These are phyloP conservation scores for Stramenopiles sp. DNA, from an alignment of 352 stramenopile species.

Conservation along the genomic window DNA sequence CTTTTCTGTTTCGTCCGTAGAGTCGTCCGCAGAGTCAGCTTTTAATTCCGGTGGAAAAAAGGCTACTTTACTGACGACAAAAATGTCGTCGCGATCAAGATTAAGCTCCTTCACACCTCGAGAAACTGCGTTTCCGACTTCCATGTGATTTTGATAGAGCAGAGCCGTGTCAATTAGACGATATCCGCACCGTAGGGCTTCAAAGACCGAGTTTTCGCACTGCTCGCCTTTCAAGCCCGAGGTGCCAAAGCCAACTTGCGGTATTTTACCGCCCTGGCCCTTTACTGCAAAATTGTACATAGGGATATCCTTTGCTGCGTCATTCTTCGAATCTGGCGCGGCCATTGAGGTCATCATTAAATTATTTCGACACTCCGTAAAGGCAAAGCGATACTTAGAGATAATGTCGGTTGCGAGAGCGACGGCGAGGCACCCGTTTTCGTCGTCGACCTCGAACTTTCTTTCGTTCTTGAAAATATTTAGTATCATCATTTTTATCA, in stretches of 20 bases:
- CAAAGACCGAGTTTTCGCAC: not conserved
- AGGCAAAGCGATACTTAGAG: no score
- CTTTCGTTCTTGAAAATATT: no score
- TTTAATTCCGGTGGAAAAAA: constrained; percentile 4
- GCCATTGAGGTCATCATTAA: no score
- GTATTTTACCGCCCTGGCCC: constrained; percentile 4
- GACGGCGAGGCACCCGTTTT: no score
- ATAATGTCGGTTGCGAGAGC: no score
- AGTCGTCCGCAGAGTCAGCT: not conserved
- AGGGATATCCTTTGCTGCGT: no score
- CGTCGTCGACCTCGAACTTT: no score
- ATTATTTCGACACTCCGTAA: no score
- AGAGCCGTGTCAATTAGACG: constrained; percentile 64
- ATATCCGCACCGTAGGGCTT: constrained; percentile 42
- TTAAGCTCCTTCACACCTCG: constrained; percentile 36
- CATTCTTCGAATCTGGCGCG: no score
- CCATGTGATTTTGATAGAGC: constrained; percentile 56
- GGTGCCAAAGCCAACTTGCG: constrained; percentile 6
- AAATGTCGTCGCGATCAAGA: constrained; percentile 43
- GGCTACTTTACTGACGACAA: constrained; percentile 53
- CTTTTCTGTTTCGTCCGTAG: no score
- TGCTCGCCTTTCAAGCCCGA: not conserved
- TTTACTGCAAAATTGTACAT: not conserved
- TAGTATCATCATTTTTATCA: no score
- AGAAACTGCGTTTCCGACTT: constrained; percentile 44